These are phyloP conservation scores for Canavalia ensiformis DNA, from an alignment of 306 rosid genomes.

Conservation along the genomic window DNA sequence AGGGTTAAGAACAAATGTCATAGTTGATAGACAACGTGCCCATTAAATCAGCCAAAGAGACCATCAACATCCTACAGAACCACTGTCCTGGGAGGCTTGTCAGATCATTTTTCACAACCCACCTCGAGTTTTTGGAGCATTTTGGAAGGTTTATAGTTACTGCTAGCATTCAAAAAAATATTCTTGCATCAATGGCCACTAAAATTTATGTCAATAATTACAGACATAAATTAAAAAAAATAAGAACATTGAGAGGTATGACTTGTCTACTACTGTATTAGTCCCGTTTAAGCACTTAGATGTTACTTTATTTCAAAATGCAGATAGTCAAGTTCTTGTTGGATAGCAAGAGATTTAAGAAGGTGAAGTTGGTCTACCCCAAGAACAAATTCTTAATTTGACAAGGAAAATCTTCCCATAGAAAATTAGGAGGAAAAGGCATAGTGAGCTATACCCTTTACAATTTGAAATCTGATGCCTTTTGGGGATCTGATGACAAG, in stretches of 20 bases:
- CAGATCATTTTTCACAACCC: constrained; percentile 48
- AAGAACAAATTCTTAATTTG: constrained; percentile 69
- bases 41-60: constrained; percentile 39
- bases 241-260: neutral
- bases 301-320: constrained; percentile 24
- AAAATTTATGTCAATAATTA: neutral
- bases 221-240: constrained; percentile 2
- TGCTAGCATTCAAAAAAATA: neutral
- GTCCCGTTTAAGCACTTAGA: neutral
- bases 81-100: constrained; percentile 51
- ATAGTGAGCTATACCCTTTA: constrained; percentile 56
- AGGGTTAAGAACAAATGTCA: constrained; percentile 73
- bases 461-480: constrained; percentile 66
- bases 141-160: constrained; percentile 43
- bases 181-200: neutral
- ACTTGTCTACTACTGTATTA: neutral
- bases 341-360: constrained; percentile 74
- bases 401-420: constrained; percentile 75
- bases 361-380: constrained; percentile 76
- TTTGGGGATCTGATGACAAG: constrained; percentile 62
- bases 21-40: constrained; percentile 49
- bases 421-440: constrained; percentile 73
- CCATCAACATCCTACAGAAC: constrained; percentile 38
- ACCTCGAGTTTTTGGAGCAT: constrained; percentile 49
- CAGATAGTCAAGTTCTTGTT: constrained; percentile 77